Evolutionary conservation across 2,329 filamentous ascomycete genomes (phyloP).

Genomic region (Penicillium verrucosum): DNA sequence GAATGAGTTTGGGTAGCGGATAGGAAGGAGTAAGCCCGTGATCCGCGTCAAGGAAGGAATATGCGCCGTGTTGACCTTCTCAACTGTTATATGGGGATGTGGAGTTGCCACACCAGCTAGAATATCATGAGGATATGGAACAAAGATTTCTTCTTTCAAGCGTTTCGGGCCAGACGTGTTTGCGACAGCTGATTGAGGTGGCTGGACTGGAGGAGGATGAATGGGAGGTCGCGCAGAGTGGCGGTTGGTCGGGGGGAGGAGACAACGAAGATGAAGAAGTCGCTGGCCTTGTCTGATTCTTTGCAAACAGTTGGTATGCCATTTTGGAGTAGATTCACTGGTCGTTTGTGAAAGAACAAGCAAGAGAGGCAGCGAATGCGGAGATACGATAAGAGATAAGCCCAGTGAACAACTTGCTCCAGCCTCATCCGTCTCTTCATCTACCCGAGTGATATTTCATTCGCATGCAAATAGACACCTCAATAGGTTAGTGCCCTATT

Average conservation of each 20-base stretch:
- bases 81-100: slow-evolving; percentile 52
- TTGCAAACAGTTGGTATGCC: slow-evolving; percentile 40
- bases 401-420: slow-evolving; percentile 22
- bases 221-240: slow-evolving; percentile 27
- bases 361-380: slow-evolving; percentile 22
- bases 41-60: slow-evolving; percentile 57
- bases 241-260: slow-evolving; percentile 14
- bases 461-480: slow-evolving; percentile 10
- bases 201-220: slow-evolving; percentile 30
- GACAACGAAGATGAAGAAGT: slow-evolving; percentile 22
- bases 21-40: slow-evolving; percentile 57
- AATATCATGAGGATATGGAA: slow-evolving; percentile 32
- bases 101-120: slow-evolving; percentile 31
- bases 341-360: slow-evolving; percentile 3
- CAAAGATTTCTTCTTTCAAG: slow-evolving; percentile 25
- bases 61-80: slow-evolving; percentile 51
- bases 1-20: slow-evolving; percentile 60
- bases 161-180: slow-evolving; percentile 24
- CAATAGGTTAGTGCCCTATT: slow-evolving; percentile 16
- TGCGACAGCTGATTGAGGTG: slow-evolving; percentile 24
- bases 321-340: slow-evolving; percentile 20
- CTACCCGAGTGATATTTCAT: slow-evolving; percentile 9
- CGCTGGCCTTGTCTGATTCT: slow-evolving; percentile 26
- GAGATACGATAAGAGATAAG: slow-evolving; percentile 38
- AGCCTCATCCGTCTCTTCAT: slow-evolving; percentile 21